Percentiles rank a stretch among this genome's conserved stretches.
Conservation (phyloP, 1,284 basidiomycete species). For the Lignosus rhinocerotis region DNA sequence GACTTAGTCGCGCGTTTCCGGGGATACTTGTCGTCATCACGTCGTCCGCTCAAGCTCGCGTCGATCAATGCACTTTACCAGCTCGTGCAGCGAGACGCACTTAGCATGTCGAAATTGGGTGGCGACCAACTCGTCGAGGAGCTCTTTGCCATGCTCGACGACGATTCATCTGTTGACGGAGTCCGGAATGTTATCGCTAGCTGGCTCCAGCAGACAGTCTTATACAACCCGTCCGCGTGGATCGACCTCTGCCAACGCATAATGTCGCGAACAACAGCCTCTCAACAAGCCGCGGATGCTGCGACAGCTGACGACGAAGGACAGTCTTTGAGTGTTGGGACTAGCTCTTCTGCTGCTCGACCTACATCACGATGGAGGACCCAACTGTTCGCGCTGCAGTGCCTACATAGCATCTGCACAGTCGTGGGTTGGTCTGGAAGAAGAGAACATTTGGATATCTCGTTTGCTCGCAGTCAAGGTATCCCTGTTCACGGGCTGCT, state of each 20-base stretch:
- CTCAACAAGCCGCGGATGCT: conserved; percentile 71
- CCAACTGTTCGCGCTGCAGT: conserved; percentile 92
- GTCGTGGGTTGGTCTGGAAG: conserved; percentile 75
- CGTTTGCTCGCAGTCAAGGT: conserved; percentile 47
- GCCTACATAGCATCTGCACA: conserved; percentile 87
- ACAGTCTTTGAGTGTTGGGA: conserved; percentile 77
- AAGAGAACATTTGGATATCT: conserved; percentile 80
- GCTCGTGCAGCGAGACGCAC: conserved; percentile 93
- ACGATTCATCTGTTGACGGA: conserved; percentile 92
- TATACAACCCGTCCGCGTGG: conserved; percentile 94
- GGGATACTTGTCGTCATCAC: conserved; percentile 73
- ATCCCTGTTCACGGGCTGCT: conserved; percentile 52
- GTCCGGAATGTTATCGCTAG: conserved; percentile 92
- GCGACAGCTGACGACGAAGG: conserved; percentile 85
- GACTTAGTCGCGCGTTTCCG: conserved; percentile 78
- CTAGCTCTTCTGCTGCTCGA: conserved; percentile 40
- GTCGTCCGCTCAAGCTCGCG: conserved; percentile 86
- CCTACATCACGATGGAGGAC: conserved; percentile 92
- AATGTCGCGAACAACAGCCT: conserved; percentile 86
- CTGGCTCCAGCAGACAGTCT: conserved; percentile 95
- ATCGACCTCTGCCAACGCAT: conserved; percentile 97
- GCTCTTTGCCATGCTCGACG: conserved; percentile 92
- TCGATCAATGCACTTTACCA: conserved; percentile 97
- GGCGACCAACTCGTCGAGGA: conserved; percentile 94
- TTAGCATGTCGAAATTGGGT: conserved; percentile 90